Evolutionary conservation across 2,329 filamentous ascomycete species (phyloP), one percentile per base, ranked within the genome.

Genomic region (Emmonsiellopsis sp.): DNA sequence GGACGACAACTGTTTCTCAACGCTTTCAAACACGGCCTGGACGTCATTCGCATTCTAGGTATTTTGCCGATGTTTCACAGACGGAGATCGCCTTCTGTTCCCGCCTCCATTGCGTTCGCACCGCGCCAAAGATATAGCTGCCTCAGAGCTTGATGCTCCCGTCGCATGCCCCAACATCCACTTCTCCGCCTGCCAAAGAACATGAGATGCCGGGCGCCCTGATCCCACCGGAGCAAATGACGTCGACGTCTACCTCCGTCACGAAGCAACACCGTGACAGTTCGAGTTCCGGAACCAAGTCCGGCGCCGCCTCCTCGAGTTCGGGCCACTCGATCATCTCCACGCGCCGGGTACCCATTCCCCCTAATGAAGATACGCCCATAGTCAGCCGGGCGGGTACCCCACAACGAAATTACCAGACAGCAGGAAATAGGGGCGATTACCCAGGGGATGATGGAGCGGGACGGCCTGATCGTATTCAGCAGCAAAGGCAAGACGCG

Each of bases 331-430:
- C 36, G 9, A 39, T 31, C 44, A 14, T 10, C 31, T 17, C 2
- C 2, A n/a, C 3, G 32, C 32, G 10, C 6, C 43, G 31, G 32
- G 14, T 36, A 7, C 32, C 44, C n/a, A 14, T 34, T 14, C 13
- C 34, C 27, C 46, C 56, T 49, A 63, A 59, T 50, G 68, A 71
- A 57, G 58, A 56, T 45, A 70, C 67, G 2, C 65, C 66, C 17
- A 69, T 70, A 37, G 60, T 67, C 34, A 63, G 60, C 45, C 58
- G 57, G 32, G 50, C 55, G 5, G 57, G 57, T 34, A 55, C 56
- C 14, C 49, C 43, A n/a, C 14, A 8, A 33, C 65, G 62, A 33
- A 63, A 62, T 50, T 71, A 71, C 48, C 63, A 66, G 42, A 65
- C 68, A 5, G 71, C 65, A 5, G 63, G 60, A 11, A 57, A 58